Evolutionary conservation across 78 protist genomes (phyloP), one percentile per base, ranked within the genome.

Genomic region (Cavenderia fasciculata): DNA sequence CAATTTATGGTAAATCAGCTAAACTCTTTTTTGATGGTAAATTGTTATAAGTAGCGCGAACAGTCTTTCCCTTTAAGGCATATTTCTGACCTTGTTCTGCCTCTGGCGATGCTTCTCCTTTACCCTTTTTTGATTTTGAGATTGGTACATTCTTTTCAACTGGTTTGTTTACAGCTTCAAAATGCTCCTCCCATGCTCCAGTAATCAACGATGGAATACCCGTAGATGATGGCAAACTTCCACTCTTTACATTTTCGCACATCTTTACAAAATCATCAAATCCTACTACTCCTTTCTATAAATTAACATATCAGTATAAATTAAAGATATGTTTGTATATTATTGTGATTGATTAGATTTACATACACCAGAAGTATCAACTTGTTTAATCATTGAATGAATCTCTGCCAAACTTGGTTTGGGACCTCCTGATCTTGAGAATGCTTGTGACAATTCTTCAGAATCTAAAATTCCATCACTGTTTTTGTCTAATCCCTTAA

Each of bases 101-200:
- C 1, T 41, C 75, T 11, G 52, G 38, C 3, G 21, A 5, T n/a
- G 27, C 10, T 29, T 69, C 75, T 46, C 75, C 75, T 47, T 69
- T 69, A 25, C 75, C 75, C 23, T 46, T 46, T 40, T 69, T 69
- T 25, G 57, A 46, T 12, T 46, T 57, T 7, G 11, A 46, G 1
- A 25, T 46, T n/a, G 57, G 59, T 8, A 46, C n/a, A 29, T 69
- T 69, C 75, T 69, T 69, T 27, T 69, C 75, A 2, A 46, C 59
- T 14, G 52, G 52, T 29, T 69, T 69, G 29, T 69, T 69, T 19
- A 69, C 59, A 46, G 43, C 7, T 2, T 46, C 75, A 29, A 69
- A 46, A 46, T 44, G 46, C 5, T 69, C 75, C 12, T 69, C 75
- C 73, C 75, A 69, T 23, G 75, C 75, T 46, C 75, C 75, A 4